These are phyloP conservation scores for Plasmodium chabaudi DNA, from an alignment of 169 alveolate genomes.

Conservation along the genomic window DNA sequence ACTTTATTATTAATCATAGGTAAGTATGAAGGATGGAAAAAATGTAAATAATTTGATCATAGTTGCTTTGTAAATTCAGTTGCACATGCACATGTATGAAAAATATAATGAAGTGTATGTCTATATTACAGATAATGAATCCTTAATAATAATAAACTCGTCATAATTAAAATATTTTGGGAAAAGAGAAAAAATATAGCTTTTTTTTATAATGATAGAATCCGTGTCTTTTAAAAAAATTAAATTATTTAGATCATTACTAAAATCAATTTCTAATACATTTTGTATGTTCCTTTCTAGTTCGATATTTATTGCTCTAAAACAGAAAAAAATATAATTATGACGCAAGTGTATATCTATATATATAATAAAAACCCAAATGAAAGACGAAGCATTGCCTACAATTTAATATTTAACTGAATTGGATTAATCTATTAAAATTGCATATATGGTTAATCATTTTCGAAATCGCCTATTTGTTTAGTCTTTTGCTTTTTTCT, in stretches of 20 bases:
- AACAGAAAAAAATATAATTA: background rate
- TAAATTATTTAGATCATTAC: constrained; percentile 20
- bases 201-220: constrained; percentile 45
- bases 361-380: too few species aligned
- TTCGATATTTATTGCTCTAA: constrained; percentile 43
- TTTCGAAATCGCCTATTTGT: too few species aligned
- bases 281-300: constrained; percentile 32
- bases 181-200: constrained; percentile 29
- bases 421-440: too few species aligned
- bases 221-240: constrained; percentile 26
- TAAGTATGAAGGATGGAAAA: background rate
- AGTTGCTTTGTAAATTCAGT: background rate
- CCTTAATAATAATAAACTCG: constrained; percentile 24
- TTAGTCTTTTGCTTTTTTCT: too few species aligned
- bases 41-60: background rate
- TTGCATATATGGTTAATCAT: too few species aligned
- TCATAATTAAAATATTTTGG: constrained; percentile 42
- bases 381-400: too few species aligned
- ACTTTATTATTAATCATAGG: too few species aligned
- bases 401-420: too few species aligned
- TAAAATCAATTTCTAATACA: constrained; percentile 18
- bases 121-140: constrained; percentile 32
- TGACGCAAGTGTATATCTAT: constrained; percentile 1
- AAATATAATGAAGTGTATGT: background rate
- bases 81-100: background rate